Base-by-base conservation (phyloP, 495 filamentous ascomycete species). In the Aspergillus campestris region DNA sequence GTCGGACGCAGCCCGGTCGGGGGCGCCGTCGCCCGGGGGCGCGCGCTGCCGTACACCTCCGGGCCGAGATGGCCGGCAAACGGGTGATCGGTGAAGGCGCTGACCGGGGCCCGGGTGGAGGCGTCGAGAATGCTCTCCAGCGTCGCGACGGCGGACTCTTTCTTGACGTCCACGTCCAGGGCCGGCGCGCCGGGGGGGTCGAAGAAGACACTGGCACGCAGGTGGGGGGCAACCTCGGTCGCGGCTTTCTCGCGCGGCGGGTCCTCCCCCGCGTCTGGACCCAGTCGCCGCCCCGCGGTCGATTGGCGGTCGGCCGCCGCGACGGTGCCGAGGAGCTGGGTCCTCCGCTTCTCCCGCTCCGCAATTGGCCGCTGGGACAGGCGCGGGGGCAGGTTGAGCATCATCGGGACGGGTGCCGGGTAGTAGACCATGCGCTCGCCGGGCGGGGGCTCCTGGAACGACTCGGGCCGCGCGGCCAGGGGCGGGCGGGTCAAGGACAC, bases 121-220 rank as follows among this genome's bases (percentile, higher is more conserved):
- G 92, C 92, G 62, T 96, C 87, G 8, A 98, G 74, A 36, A 98
- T 92, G 55, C 82, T 92, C 45, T 98, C 92, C 7, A 98, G 72
- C 0, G 91, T 96, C 31, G 78, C 83, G 50, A 89, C 88, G 11
- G 90, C 87, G 38, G 90, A 95, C 9, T 83, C 78, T 33, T 81
- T 78, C 59, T 84, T 88, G 24, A 90, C 64, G 48, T 89, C 75
- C 13, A 94, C 60, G 12, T 82, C 70, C 29, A 82, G 76, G 18
- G 4, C 18, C 4, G 72, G 51, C 15, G 73, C 50, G 8, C 73
- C 61, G 8, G 83, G 85, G 11, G 82, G 67, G 40, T 96, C 87
- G 54, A 98, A 97, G 59, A 88, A 98, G 30, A 84, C 79, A 55
- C 83, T 94, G 11, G 94, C 94, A 43, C 92, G 80, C 31, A 97